Evolutionary conservation across 106 monocot genomes (phyloP), one percentile per base, ranked within the genome.

Genomic region (Dioscorea dumetorum): DNA sequence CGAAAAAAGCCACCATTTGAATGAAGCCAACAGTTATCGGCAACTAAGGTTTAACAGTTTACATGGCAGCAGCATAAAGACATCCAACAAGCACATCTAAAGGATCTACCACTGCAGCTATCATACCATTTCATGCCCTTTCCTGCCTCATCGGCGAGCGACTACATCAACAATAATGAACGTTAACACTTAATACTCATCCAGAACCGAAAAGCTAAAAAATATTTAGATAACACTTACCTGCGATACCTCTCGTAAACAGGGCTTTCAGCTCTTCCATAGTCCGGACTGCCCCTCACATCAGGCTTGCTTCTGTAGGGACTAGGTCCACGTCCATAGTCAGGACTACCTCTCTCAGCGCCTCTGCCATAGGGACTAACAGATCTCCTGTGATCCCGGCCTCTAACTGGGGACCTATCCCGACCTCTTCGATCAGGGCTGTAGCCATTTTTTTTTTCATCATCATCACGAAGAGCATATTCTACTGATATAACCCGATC

Each of bases 401-500:
- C 58, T 73, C 85, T 80, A 17, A 61, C 84, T 34, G 85, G 85
- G n/a, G 88, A 88, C 58, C 78, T 71, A 52, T 84, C 81, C 18
- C 84, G 70, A 4, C 73, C 84, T 77, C 85, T 83, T 64, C 85
- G 65, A 5, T 80, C 81, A 62, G 97, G 83, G 76, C 88, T 87
- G 76, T 89, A 70, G 14, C 95, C 95, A 70, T 86, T 79, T 80
- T 80, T 83, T 80, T 64, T 84, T 51, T 88, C 88, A 59, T 97
- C 91, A 34, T 97, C 92, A 79, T 97, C 97, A 51, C 92, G 83
- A 61, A 90, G 63, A 7, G 97, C 91, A 77, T 92, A 97, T 62
- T 97, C 97, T n/a, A 97, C 92, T 8, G 97, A 82, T 64, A 97
- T 84, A 64, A 92, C 78, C 60, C 84, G 79, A 72, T 97, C 97